Evolutionary conservation across 371 early-diverging fungal genomes (phyloP), one percentile per base, ranked within the genome.

Genomic region (Zopfochytrium polystomum): DNA sequence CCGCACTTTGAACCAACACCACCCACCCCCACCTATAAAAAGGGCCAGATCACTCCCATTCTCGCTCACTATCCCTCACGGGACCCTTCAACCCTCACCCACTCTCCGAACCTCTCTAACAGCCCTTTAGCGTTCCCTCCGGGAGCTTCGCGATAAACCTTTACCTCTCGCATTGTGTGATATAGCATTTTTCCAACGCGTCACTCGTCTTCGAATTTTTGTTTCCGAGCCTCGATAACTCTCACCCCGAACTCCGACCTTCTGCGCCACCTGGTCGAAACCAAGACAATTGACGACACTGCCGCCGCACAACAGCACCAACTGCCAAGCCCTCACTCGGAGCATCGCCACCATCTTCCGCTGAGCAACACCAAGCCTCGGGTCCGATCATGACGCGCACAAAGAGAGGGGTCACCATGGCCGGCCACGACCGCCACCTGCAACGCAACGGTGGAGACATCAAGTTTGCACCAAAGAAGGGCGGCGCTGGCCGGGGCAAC

Each of bases 401-500:
- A 25, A 32, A 38, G 22, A 32, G 54, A 5, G n/a, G n/a, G n/a
- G 32, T 25, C 38, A 20, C 38, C 20, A 9, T 11, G 22, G 32
- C 3, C 38, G 35, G 20, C 20, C 47, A 47, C 23, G 54, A 54
- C 54, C 5, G 54, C 3, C 54, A 54, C 25, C 54, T 54, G 18
- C 54, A 54, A 38, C 54, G 54, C 54, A 54, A 54, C 35, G 54
- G 54, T 9, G 54, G 54, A 3, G 54, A 54, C 35, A 38, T 54
- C 20, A 4, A 23, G 13, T 15, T 31, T 5, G 22, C 22, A 15
- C 15, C 25, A 3, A 54, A 54, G 54, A 54, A 54, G 38, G 31
- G 32, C 35, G 54, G 54, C 38, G 7, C 15, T 3, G 54, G 54
- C 54, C 20, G 15, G 11, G 25, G 32, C 54, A 54, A 54, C 54